These are phyloP conservation scores for Pseudogymnoascus sp. DNA, from an alignment of 2,329 filamentous ascomycete species.

Conservation along the genomic window DNA sequence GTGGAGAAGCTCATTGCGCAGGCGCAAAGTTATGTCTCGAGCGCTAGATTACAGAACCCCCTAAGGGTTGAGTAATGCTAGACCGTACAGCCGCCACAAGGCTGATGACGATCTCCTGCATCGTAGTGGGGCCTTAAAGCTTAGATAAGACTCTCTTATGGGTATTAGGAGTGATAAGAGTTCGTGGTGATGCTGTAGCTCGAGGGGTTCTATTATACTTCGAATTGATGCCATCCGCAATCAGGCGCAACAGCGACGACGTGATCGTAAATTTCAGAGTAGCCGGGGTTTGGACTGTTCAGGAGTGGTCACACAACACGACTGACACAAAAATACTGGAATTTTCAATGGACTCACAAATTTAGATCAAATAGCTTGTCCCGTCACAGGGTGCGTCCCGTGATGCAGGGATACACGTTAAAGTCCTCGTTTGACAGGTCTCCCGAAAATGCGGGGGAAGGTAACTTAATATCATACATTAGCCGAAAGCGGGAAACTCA, in stretches of 20 bases:
- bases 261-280: too few relatives aligned
- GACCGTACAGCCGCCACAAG: not conserved
- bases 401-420: too few relatives aligned
- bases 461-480: not conserved
- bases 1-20: not conserved
- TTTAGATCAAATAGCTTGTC: too few relatives aligned
- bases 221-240: too few relatives aligned
- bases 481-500: not conserved
- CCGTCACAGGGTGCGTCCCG: too few relatives aligned
- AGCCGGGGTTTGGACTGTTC: too few relatives aligned
- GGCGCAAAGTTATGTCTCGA: not conserved
- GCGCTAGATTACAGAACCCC: not conserved
- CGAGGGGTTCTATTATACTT: not conserved
- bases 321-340: too few relatives aligned
- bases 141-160: conserved; percentile 17
- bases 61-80: too few relatives aligned
- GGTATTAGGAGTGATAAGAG: conserved; percentile 18
- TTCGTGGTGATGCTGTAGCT: conserved; percentile 16
- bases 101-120: too few relatives aligned
- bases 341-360: too few relatives aligned
- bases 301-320: too few relatives aligned
- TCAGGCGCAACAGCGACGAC: too few relatives aligned
- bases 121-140: conserved; percentile 13
- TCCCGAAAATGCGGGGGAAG: not conserved
- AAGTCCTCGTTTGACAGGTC: not conserved